Conservation (phyloP, 345 rosid genomes). For the Hirschfeldia incana region DNA sequence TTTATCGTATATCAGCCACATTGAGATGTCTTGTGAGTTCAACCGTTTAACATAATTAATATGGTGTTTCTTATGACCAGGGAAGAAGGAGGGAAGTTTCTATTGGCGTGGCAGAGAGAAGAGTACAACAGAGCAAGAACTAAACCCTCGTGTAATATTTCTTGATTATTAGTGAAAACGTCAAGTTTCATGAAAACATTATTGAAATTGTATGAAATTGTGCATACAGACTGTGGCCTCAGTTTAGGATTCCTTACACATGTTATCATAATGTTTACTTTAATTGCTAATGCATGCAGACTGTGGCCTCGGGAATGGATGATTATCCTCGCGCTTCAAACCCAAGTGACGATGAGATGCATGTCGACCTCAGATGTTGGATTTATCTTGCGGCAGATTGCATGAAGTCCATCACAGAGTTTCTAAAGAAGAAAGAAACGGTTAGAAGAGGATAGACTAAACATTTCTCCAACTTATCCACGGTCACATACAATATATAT, state of each 20-base stretch:
- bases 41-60: too few relatives aligned
- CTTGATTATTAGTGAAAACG: not conserved
- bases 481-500: not conserved
- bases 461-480: not conserved
- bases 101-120: constrained; percentile 93
- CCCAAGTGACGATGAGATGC: constrained; percentile 82
- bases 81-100: constrained; percentile 65
- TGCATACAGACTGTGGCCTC: not conserved
- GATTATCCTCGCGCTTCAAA: constrained; percentile 97
- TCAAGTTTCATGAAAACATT: not conserved
- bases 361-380: constrained; percentile 95
- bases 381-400: constrained; percentile 90
- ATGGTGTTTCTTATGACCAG: constrained; percentile 37
- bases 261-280: not conserved
- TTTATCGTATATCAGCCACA: not conserved
- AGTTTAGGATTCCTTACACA: not conserved
- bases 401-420: constrained; percentile 61
- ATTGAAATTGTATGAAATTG: not conserved
- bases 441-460: not conserved
- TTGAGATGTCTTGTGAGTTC: too few relatives aligned
- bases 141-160: constrained; percentile 71
- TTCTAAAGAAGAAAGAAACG: constrained; percentile 24
- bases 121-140: constrained; percentile 48
- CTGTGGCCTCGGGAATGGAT: constrained; percentile 72
- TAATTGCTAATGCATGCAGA: not conserved